These are phyloP conservation scores for Lactarius hatsudake DNA, from an alignment of 768 basidiomycete genomes.

Conservation along the genomic window DNA sequence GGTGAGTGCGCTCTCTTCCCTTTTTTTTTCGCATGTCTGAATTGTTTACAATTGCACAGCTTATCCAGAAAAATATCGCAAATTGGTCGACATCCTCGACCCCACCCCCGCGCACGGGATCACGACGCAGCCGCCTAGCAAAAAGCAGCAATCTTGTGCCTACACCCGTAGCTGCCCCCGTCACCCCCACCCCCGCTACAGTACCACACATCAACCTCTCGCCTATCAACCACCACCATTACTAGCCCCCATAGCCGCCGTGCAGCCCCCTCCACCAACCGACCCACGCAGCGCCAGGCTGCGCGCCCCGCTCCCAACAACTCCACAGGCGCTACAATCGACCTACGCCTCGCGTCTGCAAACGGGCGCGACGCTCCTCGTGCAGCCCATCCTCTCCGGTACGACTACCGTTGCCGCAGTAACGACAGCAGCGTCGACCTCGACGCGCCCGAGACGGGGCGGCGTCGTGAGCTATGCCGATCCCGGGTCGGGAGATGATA, in stretches of 20 bases:
- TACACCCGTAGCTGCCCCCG: slow-evolving; percentile 24
- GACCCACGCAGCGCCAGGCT: slow-evolving; percentile 32
- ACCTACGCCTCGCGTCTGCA: slow-evolving; percentile 89
- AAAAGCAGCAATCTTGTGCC: slow-evolving; percentile 45
- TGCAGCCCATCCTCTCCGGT: slow-evolving; percentile 74
- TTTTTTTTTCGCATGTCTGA: not conserved
- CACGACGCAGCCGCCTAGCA: slow-evolving; percentile 38
- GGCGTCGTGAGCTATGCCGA: slow-evolving; percentile 86
- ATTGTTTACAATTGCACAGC: slow-evolving; percentile 33
- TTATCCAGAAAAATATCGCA: slow-evolving; percentile 67
- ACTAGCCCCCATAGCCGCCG: slow-evolving; percentile 31
- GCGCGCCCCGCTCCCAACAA: slow-evolving; percentile 45
- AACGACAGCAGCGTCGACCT: slow-evolving; percentile 41
- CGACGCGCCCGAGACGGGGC: slow-evolving; percentile 47
- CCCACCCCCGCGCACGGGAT: slow-evolving; percentile 50
- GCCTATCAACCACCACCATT: slow-evolving; percentile 33
- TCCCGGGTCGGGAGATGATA: slow-evolving; percentile 77
- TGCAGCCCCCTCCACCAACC: slow-evolving; percentile 41
- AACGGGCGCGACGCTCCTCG: slow-evolving; percentile 83
- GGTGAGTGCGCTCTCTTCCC: not conserved
- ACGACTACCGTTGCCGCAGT: slow-evolving; percentile 35
- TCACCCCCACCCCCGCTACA: slow-evolving; percentile 34
- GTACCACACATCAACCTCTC: slow-evolving; percentile 38
- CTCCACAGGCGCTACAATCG: slow-evolving; percentile 69
- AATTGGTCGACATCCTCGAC: slow-evolving; percentile 64